Base-by-base conservation (phyloP, 2,329 filamentous ascomycete species). In the Fonsecaea multimorphosa region DNA sequence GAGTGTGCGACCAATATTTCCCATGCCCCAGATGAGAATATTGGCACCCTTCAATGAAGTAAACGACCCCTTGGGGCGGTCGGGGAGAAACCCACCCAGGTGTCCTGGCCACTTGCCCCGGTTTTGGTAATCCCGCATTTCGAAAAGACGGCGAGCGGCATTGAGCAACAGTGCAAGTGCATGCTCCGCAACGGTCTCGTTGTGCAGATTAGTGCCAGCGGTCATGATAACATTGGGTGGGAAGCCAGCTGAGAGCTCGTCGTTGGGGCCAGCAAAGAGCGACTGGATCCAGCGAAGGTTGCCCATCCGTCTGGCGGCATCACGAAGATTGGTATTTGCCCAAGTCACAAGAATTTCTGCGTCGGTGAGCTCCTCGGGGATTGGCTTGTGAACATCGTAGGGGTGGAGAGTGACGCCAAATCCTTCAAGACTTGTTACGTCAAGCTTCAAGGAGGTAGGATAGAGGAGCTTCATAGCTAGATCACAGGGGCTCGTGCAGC, bases 261-360 rank as follows among this genome's bases (percentile, higher is more conserved):
- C 87, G 74, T 89, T 89, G 71, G 87, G 87, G 0, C 87, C 87
- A 0, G 87, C 87, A 46, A 87, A 87, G 40, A 89, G 85, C 0
- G 85, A 87, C 73, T 89, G 87, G 75, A 89, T 88, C 86, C 86
- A 89, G 68, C 80, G 80, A 12, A 89, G 80, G 54, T 86, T 84
- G 59, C 80, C 83, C 75, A 88, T 79, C 66, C 83, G 82, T 59
- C 75, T 71, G 2, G 82, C 84, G 56, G 86, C 86, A 73, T 88
- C 85, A n/a, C 80, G 76, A 64, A 89, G 85, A 78, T 88, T 88
- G 16, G 78, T 81, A 80, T 89, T 89, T 74, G 79, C 76, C 87
- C 87, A 89, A 8, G 86, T 87, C 2, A 89, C 78, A 66, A 89
- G 82, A 71, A 86, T 78, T 31, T 85, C 82, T 73, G 87, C 86